Evolutionary conservation across 2,329 filamentous ascomycete genomes (phyloP).

Genomic region (Hymenoscyphus scutula): DNA sequence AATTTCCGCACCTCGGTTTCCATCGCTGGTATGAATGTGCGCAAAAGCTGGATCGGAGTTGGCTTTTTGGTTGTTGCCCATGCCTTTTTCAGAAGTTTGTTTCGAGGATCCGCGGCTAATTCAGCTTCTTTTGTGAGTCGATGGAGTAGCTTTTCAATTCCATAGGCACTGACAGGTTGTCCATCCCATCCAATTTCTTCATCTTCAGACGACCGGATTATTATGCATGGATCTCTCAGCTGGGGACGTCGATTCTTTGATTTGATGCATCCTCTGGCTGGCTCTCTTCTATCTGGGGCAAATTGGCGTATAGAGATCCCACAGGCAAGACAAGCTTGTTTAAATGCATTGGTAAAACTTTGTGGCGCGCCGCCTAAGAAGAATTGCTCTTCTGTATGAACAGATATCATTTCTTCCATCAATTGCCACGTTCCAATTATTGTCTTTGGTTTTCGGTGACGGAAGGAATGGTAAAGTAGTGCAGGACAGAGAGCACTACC

Average conservation of each 20-base stretch:
- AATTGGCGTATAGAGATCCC: constrained; percentile 10
- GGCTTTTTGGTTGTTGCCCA: constrained; percentile 8
- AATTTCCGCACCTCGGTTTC: constrained; percentile 11
- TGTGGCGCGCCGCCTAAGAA: constrained; percentile 14
- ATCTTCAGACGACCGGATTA: too few relatives aligned
- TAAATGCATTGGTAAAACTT: constrained; percentile 8
- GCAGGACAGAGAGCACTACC: too few relatives aligned
- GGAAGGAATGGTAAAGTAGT: too few relatives aligned
- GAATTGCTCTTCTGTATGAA: constrained; percentile 13
- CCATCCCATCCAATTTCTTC: too few relatives aligned
- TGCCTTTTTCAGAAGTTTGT: constrained; percentile 6
- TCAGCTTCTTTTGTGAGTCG: constrained; percentile 13
- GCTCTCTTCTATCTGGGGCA: constrained; percentile 7
- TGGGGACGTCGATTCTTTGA: constrained; percentile 16
- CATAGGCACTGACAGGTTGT: constrained; percentile 12
- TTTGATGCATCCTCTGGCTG: background rate
- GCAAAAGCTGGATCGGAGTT: constrained; percentile 7
- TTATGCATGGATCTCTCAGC: constrained; percentile 8
- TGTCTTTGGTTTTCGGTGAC: background rate
- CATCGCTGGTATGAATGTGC: constrained; percentile 10
- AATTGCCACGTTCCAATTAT: constrained; percentile 10
- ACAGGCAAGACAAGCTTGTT: constrained; percentile 14
- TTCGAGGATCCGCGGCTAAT: background rate
- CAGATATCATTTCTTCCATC: constrained; percentile 12
- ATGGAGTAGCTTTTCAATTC: constrained; percentile 17